Conservation (phyloP, 805 yeast genomes). For the Monosporozyma aerobia region DNA sequence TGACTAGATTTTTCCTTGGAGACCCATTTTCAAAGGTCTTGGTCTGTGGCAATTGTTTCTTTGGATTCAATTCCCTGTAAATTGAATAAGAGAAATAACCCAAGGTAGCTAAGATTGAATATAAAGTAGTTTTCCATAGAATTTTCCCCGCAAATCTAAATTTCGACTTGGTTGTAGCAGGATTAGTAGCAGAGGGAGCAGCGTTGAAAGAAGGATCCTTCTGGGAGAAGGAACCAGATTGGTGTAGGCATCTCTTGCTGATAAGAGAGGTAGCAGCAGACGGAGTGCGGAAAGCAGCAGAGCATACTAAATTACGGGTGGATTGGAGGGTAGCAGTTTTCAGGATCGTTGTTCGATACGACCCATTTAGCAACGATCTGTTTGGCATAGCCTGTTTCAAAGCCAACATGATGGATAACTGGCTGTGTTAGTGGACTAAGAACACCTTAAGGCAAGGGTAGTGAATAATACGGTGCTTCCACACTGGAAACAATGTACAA, state of each 20-base stretch:
- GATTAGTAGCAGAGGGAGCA: not conserved
- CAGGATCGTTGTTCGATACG: too few relatives aligned
- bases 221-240: not conserved
- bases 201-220: not conserved
- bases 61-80: conserved; percentile 55
- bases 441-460: too few relatives aligned
- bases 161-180: not conserved
- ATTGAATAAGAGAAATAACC: conserved; percentile 55
- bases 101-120: conserved; percentile 34
- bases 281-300: not conserved
- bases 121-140: conserved; percentile 3
- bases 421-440: too few relatives aligned
- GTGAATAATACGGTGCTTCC: too few relatives aligned
- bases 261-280: not conserved
- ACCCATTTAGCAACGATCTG: too few relatives aligned
- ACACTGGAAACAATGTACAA: too few relatives aligned
- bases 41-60: conserved; percentile 52
- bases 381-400: too few relatives aligned
- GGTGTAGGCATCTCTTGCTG: not conserved
- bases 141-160: not conserved
- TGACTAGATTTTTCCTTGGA: conserved; percentile 44
- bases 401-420: too few relatives aligned
- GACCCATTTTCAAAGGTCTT: conserved; percentile 40
- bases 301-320: not conserved
- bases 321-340: too few relatives aligned